These are phyloP conservation scores for Boletus patriciae DNA, from an alignment of 768 basidiomycete genomes.

Conservation along the genomic window DNA sequence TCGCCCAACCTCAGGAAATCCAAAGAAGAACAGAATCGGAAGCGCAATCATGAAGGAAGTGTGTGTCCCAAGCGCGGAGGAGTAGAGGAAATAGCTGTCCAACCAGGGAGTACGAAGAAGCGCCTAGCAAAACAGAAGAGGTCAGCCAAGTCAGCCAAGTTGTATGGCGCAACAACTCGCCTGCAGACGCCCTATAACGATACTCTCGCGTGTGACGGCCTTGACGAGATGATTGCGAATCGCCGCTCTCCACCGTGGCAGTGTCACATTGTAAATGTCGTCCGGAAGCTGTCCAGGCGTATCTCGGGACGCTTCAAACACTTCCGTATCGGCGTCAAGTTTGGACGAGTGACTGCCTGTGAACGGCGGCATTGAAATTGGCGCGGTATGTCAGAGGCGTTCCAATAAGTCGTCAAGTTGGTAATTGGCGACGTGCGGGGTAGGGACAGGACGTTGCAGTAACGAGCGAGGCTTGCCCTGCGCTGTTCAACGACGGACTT, in stretches of 20 bases:
- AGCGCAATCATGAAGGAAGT: constrained; percentile 93
- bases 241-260: constrained; percentile 65
- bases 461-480: background rate
- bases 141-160: constrained; percentile 9
- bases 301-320: background rate
- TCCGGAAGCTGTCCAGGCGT: constrained; percentile 20
- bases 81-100: constrained; percentile 82
- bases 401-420: background rate
- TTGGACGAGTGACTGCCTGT: background rate
- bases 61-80: constrained; percentile 78
- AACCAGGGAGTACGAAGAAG: constrained; percentile 62
- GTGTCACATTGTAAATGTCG: constrained; percentile 64
- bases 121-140: constrained; percentile 34
- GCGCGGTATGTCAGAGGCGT: background rate
- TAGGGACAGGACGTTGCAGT: background rate
- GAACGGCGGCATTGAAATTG: background rate
- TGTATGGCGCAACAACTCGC: constrained; percentile 37
- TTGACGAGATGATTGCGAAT: constrained; percentile 55
- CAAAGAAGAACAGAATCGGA: constrained; percentile 89
- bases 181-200: constrained; percentile 66
- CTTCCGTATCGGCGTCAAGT: background rate
- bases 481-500: background rate
- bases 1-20: constrained; percentile 63
- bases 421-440: background rate
- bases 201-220: constrained; percentile 58